Conservation (phyloP, 495 filamentous ascomycete species). For the Hypoxylon trugodes region DNA sequence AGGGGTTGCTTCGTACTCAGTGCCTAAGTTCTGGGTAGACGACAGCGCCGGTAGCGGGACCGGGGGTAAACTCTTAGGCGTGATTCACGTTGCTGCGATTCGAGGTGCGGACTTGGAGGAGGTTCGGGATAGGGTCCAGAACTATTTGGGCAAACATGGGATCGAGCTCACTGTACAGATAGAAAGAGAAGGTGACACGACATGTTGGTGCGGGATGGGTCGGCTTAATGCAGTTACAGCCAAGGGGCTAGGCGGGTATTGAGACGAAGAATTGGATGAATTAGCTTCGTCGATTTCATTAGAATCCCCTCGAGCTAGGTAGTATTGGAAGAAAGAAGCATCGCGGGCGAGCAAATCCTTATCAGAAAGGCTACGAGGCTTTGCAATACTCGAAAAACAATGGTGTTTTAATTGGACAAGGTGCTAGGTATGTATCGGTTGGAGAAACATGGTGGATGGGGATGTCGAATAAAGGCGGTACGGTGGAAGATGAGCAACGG, state of each 20-base stretch:
- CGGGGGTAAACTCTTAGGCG: conserved; percentile 69
- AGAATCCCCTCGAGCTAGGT: neutral
- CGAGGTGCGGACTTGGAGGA: conserved; percentile 77
- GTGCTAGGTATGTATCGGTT: neutral
- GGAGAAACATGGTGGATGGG: conserved; percentile 3
- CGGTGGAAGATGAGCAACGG: conserved; percentile 14
- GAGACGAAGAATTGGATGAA: neutral
- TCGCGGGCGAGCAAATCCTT: neutral
- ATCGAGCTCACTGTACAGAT: conserved; percentile 79
- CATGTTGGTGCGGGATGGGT: conserved; percentile 77
- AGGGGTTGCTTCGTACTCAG: conserved; percentile 86
- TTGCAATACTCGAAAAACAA: neutral
- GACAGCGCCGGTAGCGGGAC: conserved; percentile 64
- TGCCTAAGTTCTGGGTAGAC: conserved; percentile 93
- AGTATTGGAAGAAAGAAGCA: neutral
- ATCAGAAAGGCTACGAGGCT: neutral
- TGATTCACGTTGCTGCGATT: conserved; percentile 82
- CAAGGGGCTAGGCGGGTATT: conserved; percentile 30
- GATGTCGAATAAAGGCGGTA: conserved; percentile 2
- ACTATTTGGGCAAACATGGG: conserved; percentile 65
- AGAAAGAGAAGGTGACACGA: conserved; percentile 76
- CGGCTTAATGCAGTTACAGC: conserved; percentile 28
- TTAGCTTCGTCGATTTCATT: neutral
- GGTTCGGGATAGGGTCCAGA: conserved; percentile 71
- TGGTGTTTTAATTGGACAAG: conserved; percentile 21